Evolutionary conservation across 371 early-diverging fungal species (phyloP).

Genomic region (Smittium culicis): DNA sequence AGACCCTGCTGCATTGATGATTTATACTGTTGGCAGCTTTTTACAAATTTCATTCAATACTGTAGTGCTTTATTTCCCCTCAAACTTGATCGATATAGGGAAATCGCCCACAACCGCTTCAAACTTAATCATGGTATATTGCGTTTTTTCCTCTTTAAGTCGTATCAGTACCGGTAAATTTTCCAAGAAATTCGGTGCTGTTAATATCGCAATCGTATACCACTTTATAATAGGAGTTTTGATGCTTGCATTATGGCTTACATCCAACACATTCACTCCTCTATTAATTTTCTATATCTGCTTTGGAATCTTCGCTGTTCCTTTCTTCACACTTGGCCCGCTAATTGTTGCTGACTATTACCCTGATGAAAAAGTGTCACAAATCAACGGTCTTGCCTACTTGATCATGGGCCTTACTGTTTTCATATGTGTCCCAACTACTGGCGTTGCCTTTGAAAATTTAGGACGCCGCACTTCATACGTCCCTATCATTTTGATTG

Average conservation of each 20-base stretch:
- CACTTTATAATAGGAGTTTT: conserved; percentile 16
- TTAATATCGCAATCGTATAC: too few relatives aligned
- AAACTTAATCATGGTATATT: too few relatives aligned
- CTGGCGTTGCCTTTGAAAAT: conserved; percentile 22
- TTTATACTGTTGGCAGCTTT: too few relatives aligned
- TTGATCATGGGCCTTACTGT: conserved; percentile 17
- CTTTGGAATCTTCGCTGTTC: conserved; percentile 32
- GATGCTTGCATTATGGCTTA: conserved; percentile 13
- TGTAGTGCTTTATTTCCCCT: too few relatives aligned
- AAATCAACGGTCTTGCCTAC: too few relatives aligned
- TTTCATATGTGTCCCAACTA: conserved; percentile 19
- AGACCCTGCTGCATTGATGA: too few relatives aligned
- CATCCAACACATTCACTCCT: conserved; percentile 21
- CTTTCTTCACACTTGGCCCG: conserved; percentile 33
- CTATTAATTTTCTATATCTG: conserved; percentile 30
- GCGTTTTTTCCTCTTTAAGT: too few relatives aligned
- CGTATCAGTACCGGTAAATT: conserved; percentile 1
- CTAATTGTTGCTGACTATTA: conserved; percentile 21
- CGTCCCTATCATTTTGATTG: conserved; percentile 20
- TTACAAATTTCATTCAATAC: too few relatives aligned
- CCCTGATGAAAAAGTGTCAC: too few relatives aligned
- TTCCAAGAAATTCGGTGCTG: conserved; percentile 42
- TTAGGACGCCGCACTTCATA: conserved; percentile 21
- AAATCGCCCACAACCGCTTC: too few relatives aligned
- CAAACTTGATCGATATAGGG: too few relatives aligned